Base-by-base conservation (phyloP, 2,329 filamentous ascomycete genomes). In the Chalaropsis ovoidea region DNA sequence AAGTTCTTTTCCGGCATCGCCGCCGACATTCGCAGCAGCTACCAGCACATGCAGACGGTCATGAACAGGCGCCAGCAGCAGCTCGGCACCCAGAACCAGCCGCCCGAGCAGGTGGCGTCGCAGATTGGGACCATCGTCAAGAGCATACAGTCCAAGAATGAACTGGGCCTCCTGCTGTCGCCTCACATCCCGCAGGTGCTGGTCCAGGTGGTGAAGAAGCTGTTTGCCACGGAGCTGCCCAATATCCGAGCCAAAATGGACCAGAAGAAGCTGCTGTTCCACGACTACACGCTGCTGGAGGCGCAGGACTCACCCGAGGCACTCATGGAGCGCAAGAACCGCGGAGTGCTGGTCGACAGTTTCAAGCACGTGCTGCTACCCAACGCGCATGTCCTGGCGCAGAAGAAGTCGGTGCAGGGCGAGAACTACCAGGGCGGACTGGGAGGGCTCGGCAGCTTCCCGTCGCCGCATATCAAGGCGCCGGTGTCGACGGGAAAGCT, bases 221-320 rank as follows among this genome's bases (percentile, higher is more conserved):
- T 87, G 67, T 85, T 93, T 67, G 78, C 79, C 41, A 77, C 78
- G 35, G 81, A 85, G 58, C 75, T 90, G 35, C 78, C 77, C 0
- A 77, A 79, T 22, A 80, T 92, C 64, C 79, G 82, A 49, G 77
- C 77, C 4, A 78, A 81, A 65, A 80, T 86, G 11, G 84, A 94
- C 69, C 80, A 84, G 35, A 82, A 86, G 10, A 81, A 81, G 68
- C 78, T 95, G 61, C 89, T 88, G 75, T 88, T 90, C 74, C 82
- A 83, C 61, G 84, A 94, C 72, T 89, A 86, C 65, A 79, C 79
- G 61, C 82, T 89, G 72, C 78, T 94, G 11, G 87, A 87, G 4
- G 77, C 90, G 15, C 81, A 86, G 64, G 83, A 86, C 67, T 74
- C 75, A 15, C 76, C 77, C 19, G 58, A 63, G n/a, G 82, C 80